Conservation (phyloP, 2,329 filamentous ascomycete species). For the Geosmithia morbida region DNA sequence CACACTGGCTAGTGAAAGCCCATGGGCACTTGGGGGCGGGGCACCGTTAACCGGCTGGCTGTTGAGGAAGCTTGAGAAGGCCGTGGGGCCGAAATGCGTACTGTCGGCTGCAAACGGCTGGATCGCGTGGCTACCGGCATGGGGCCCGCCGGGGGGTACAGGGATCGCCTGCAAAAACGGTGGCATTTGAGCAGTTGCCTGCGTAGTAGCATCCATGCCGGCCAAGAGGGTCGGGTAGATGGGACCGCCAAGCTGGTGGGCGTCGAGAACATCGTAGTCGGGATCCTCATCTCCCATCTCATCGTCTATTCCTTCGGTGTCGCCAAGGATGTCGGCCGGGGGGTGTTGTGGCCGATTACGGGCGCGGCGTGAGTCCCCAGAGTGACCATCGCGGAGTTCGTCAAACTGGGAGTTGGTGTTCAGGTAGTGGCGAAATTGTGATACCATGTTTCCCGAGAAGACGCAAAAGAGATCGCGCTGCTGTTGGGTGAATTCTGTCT, state of each 20-base stretch:
- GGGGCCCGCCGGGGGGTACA: not conserved
- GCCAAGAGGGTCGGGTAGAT: not conserved
- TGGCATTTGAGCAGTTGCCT: not conserved
- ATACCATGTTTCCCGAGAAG: constrained; percentile 80
- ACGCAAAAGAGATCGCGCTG: constrained; percentile 95
- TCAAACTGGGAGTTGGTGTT: constrained; percentile 40
- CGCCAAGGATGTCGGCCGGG: not conserved
- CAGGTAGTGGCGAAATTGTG: constrained; percentile 62
- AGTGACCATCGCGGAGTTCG: constrained; percentile 20
- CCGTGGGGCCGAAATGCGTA: not conserved
- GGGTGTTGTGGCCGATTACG: not conserved
- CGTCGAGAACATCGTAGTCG: constrained; percentile 23
- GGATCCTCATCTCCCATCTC: constrained; percentile 30
- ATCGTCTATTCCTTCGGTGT: constrained; percentile 14
- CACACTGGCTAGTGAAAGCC: constrained; percentile 9
- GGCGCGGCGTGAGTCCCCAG: not conserved
- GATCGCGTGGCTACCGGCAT: not conserved
- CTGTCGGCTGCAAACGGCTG: not conserved
- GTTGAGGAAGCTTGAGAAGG: constrained; percentile 11
- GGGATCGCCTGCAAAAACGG: not conserved
- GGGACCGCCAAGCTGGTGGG: not conserved
- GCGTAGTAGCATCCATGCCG: not conserved
- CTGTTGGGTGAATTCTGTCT: constrained; percentile 81
- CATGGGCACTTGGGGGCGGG: constrained; percentile 7
- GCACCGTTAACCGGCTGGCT: constrained; percentile 9